A percentile compares a stretch with the other conserved stretches of the same genome.
Conservation (phyloP, 345 rosid genomes). For the Eucalyptus cladocalyx region DNA sequence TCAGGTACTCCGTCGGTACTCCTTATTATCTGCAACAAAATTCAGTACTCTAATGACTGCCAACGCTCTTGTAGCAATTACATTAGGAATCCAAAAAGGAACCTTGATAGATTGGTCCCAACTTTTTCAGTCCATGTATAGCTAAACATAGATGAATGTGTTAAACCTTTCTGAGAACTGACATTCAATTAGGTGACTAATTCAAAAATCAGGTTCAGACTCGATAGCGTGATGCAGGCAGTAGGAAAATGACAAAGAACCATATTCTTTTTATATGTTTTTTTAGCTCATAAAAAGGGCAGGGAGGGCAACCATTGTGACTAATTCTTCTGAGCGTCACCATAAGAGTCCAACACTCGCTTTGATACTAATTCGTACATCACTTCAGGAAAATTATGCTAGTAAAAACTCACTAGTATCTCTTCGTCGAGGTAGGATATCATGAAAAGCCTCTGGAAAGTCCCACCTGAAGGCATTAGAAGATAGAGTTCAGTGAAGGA, state of each 20-base stretch:
- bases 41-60: background rate
- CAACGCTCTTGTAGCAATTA: background rate
- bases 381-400: background rate
- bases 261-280: background rate
- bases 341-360: background rate
- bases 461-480: conserved; percentile 46
- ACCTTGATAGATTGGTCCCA: background rate
- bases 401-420: conserved; percentile 54
- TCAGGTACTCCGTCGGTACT: conserved; percentile 69
- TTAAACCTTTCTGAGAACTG: background rate
- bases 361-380: background rate
- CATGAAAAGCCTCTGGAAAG: conserved; percentile 85
- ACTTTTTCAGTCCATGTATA: background rate
- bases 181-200: background rate
- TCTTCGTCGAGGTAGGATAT: conserved; percentile 94
- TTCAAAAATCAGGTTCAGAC: background rate
- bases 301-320: background rate
- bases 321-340: background rate
- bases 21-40: conserved; percentile 53
- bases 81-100: background rate
- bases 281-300: background rate
- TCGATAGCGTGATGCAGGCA: background rate
- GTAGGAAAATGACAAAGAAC: background rate
- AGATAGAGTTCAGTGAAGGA: background rate
- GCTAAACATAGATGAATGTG: background rate